phyloP scores from a whole-genome alignment of 768 basidiomycete genomes.

The Kwoniella mangroviensis region DNA sequence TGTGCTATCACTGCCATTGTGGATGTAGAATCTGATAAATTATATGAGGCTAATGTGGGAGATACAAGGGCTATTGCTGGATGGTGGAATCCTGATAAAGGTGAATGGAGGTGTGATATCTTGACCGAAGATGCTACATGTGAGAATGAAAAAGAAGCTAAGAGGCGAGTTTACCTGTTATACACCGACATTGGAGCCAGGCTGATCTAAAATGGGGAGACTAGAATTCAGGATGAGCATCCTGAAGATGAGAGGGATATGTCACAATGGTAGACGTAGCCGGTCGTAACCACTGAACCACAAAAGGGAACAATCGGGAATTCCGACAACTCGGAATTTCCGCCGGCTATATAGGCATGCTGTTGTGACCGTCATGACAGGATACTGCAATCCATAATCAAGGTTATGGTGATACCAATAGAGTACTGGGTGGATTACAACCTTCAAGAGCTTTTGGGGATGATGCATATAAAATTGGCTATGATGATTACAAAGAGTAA shows the following conservation, averaged over 20 bases:
- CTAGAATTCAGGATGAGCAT: conserved; percentile 34
- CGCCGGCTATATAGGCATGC: too few relatives aligned
- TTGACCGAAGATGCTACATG: conserved; percentile 93
- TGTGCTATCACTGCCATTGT: conserved; percentile 86
- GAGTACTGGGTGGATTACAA: conserved; percentile 32
- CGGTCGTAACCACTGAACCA: too few relatives aligned
- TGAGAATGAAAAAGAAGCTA: conserved; percentile 79
- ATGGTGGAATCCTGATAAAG: conserved; percentile 62
- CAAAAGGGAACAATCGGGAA: too few relatives aligned
- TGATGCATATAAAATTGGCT: conserved; percentile 36
- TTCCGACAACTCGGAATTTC: too few relatives aligned
- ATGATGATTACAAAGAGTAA: conserved; percentile 29
- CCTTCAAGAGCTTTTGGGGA: conserved; percentile 44
- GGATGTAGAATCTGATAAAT: conserved; percentile 75
- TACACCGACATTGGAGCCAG: not conserved
- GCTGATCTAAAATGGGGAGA: not conserved
- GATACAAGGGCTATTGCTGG: conserved; percentile 94
- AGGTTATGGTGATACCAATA: conserved; percentile 14
- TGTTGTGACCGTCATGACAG: too few relatives aligned
- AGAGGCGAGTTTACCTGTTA: conserved; percentile 64
- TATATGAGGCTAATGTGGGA: conserved; percentile 88
- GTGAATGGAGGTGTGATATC: conserved; percentile 84
- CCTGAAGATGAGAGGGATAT: conserved; percentile 35
- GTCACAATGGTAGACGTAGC: too few relatives aligned
- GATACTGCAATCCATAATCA: conserved; percentile 18